phyloP scores from a whole-genome alignment of 1,284 basidiomycete species.

The Thelephora terrestris region DNA sequence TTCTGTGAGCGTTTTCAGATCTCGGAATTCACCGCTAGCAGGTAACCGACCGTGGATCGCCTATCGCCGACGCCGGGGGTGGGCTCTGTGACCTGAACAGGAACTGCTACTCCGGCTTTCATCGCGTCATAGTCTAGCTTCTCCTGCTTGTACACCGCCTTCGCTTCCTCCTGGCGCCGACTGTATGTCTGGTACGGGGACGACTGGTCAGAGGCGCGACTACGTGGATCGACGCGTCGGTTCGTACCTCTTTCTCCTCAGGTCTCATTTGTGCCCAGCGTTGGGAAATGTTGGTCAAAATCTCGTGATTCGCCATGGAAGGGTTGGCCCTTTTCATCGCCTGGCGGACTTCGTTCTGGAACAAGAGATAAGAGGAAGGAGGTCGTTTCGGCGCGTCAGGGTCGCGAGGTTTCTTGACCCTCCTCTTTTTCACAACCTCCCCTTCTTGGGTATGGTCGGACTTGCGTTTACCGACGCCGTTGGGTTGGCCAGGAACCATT shows the following conservation, averaged over 20 bases:
- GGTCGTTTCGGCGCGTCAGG: constrained; percentile 94
- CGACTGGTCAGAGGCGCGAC: neutral
- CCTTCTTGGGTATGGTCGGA: constrained; percentile 27
- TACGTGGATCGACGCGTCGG: constrained; percentile 1
- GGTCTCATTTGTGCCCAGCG: constrained; percentile 65
- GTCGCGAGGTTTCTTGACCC: constrained; percentile 62
- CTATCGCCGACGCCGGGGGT: neutral
- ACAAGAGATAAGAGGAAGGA: constrained; percentile 90
- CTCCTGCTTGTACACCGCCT: constrained; percentile 25
- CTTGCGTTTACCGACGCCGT: constrained; percentile 39
- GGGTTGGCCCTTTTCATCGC: constrained; percentile 60
- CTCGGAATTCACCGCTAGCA: neutral
- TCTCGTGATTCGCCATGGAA: constrained; percentile 57
- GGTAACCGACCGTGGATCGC: neutral
- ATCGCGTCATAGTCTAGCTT: constrained; percentile 23
- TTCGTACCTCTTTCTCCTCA: constrained; percentile 62
- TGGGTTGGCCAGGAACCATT: constrained; percentile 15
- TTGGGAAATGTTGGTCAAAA: constrained; percentile 63
- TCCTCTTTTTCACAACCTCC: constrained; percentile 34
- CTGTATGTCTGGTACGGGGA: constrained; percentile 24
- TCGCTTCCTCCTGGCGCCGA: constrained; percentile 24
- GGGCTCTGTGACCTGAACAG: constrained; percentile 5
- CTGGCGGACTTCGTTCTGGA: constrained; percentile 86
- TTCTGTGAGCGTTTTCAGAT: neutral
- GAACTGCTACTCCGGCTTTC: constrained; percentile 9